A percentile compares a stretch with the other conserved stretches of the same genome.
These are phyloP conservation scores for Xylariaceae sp. DNA, from an alignment of 2,329 filamentous ascomycete species.

Conservation along the genomic window DNA sequence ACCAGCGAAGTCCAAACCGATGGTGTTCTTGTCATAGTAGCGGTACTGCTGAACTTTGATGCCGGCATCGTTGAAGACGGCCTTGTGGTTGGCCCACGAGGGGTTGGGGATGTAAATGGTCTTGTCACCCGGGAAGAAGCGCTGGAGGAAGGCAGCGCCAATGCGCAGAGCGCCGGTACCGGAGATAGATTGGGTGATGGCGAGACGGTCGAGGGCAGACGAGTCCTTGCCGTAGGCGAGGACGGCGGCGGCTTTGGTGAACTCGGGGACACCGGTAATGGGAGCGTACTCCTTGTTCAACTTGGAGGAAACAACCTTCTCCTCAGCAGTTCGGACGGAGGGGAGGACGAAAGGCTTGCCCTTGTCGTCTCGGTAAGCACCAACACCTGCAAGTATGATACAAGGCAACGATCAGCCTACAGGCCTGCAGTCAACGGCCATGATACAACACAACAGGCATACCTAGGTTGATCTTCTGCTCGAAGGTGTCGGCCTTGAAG, in stretches of 20 bases:
- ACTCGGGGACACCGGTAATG: slow-evolving; percentile 91
- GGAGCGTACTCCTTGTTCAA: slow-evolving; percentile 97
- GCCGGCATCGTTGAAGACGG: slow-evolving; percentile 90
- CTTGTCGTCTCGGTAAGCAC: slow-evolving; percentile 95
- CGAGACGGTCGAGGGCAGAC: slow-evolving; percentile 69
- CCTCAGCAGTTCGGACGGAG: slow-evolving; percentile 83
- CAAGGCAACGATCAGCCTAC: slow-evolving; percentile 1
- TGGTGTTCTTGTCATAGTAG: slow-evolving; percentile 99
- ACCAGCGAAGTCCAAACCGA: slow-evolving; percentile 94
- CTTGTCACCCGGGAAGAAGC: slow-evolving; percentile 87
- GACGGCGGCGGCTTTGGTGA: slow-evolving; percentile 85
- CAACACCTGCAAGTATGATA: slow-evolving; percentile 59
- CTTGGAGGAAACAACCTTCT: slow-evolving; percentile 70
- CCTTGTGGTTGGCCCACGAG: slow-evolving; percentile 97
- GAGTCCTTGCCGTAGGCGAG: slow-evolving; percentile 86
- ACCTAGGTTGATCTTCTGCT: slow-evolving; percentile 97
- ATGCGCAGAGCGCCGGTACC: slow-evolving; percentile 94
- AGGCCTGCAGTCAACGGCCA: slow-evolving; percentile 8
- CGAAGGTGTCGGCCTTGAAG: slow-evolving; percentile 92
- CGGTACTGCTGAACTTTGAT: slow-evolving; percentile 91
- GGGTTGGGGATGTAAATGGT: slow-evolving; percentile 94
- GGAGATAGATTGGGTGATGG: slow-evolving; percentile 96
- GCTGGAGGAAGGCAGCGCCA: slow-evolving; percentile 85
- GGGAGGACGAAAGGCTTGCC: slow-evolving; percentile 98
- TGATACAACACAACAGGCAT: slow-evolving; percentile 31